These are phyloP conservation scores for Phytopythium kandeliae DNA, from an alignment of 352 stramenopile species.

Conservation along the genomic window DNA sequence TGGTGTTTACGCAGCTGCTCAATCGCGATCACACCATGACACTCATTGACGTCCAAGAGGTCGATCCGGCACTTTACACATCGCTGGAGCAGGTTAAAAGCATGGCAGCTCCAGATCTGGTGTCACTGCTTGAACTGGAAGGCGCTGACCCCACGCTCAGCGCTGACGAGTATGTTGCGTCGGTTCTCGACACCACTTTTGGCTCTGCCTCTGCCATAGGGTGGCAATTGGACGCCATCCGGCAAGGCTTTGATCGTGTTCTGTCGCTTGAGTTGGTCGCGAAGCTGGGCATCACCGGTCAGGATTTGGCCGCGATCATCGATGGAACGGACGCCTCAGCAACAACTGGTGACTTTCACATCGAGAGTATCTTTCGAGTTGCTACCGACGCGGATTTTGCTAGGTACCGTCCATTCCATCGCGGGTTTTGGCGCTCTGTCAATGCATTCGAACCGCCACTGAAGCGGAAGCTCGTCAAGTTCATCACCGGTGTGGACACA, in stretches of 20 bases:
- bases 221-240: constrained; percentile 46
- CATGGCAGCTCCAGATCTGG: constrained; percentile 47
- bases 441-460: constrained; percentile 37
- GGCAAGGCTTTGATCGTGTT: constrained; percentile 38
- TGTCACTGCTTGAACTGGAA: constrained; percentile 53
- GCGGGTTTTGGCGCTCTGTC: constrained; percentile 49
- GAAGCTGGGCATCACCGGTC: constrained; percentile 13
- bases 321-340: constrained; percentile 10
- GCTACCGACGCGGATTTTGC: constrained; percentile 56
- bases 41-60: constrained; percentile 34
- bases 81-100: constrained; percentile 40
- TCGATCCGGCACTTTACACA: constrained; percentile 38
- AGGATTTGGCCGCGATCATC: constrained; percentile 35
- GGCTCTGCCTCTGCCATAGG: constrained; percentile 27
- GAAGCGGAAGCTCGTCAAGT: constrained; percentile 69
- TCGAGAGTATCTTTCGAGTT: constrained; percentile 47
- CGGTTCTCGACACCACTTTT: constrained; percentile 44
- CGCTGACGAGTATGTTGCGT: constrained; percentile 41
- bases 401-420: constrained; percentile 25
- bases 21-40: constrained; percentile 20
- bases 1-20: constrained; percentile 51
- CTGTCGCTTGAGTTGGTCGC: constrained; percentile 19
- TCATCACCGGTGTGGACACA: constrained; percentile 66
- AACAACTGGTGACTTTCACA: constrained; percentile 24
- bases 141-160: constrained; percentile 21